These are phyloP conservation scores for Lipomyces yamadae DNA, from an alignment of 805 yeast species.

Conservation along the genomic window DNA sequence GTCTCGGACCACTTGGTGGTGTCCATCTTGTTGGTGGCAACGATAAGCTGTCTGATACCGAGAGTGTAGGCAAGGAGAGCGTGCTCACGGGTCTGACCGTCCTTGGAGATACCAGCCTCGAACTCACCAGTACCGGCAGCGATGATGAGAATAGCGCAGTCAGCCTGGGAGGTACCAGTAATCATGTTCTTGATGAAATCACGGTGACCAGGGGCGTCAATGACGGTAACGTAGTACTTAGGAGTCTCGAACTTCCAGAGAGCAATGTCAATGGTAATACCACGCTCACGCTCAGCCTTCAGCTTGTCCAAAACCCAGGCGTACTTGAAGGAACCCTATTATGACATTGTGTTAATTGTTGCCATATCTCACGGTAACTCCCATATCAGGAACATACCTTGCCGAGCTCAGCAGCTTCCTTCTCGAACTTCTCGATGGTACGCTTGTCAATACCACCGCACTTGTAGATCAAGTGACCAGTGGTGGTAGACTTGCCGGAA, in stretches of 20 bases:
- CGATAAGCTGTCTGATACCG: slow-evolving; percentile 85
- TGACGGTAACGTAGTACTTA: slow-evolving; percentile 85
- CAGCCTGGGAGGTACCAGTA: slow-evolving; percentile 94
- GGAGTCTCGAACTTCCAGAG: slow-evolving; percentile 93
- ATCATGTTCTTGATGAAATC: slow-evolving; percentile 96
- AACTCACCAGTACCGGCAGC: slow-evolving; percentile 94
- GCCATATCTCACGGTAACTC: not conserved
- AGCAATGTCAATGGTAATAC: slow-evolving; percentile 94
- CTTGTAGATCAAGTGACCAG: slow-evolving; percentile 99
- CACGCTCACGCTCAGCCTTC: slow-evolving; percentile 96
- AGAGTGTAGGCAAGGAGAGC: slow-evolving; percentile 87
- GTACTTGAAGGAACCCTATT: slow-evolving; percentile 95
- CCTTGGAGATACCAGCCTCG: slow-evolving; percentile 94
- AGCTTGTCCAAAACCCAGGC: slow-evolving; percentile 97
- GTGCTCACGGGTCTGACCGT: slow-evolving; percentile 95
- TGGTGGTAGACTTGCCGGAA: slow-evolving; percentile 98
- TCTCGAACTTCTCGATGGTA: slow-evolving; percentile 97
- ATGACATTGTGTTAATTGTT: not conserved
- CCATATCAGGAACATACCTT: slow-evolving; percentile 16
- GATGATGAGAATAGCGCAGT: slow-evolving; percentile 86
- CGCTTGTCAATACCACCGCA: slow-evolving; percentile 98
- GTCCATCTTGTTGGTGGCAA: slow-evolving; percentile 95
- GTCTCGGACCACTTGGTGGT: slow-evolving; percentile 84
- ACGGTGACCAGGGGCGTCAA: slow-evolving; percentile 96
- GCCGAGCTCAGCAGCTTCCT: slow-evolving; percentile 97